Evolutionary conservation across 176 grass and related monocot species (phyloP).

Genomic region (Musa troglodytarum): DNA sequence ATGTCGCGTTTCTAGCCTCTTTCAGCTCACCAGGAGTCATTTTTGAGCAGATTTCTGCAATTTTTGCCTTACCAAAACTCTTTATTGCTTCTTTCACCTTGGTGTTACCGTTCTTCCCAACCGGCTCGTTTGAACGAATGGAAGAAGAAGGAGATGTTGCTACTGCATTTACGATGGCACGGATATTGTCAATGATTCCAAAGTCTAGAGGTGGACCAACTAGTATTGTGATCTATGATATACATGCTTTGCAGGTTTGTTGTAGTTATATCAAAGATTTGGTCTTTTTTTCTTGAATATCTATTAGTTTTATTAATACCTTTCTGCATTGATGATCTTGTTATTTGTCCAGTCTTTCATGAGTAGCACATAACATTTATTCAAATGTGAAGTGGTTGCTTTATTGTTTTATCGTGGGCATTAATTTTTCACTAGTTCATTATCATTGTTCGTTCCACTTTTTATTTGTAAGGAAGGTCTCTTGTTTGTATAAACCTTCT

Average conservation of each 20-base stretch:
- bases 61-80: constrained; percentile 74
- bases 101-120: constrained; percentile 89
- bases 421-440: background rate
- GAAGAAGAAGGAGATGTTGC: constrained; percentile 93
- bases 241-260: constrained; percentile 90
- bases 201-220: constrained; percentile 92
- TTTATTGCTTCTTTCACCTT: constrained; percentile 85
- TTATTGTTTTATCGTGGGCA: background rate
- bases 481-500: background rate
- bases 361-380: background rate
- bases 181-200: constrained; percentile 84
- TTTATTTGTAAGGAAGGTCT: background rate
- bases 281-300: background rate
- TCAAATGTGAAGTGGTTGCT: background rate
- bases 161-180: constrained; percentile 87
- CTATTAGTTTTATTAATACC: background rate
- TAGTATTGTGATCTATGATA: constrained; percentile 86
- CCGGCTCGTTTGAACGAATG: constrained; percentile 86
- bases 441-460: background rate
- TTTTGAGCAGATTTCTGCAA: constrained; percentile 91
- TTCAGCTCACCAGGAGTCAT: constrained; percentile 91
- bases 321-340: background rate
- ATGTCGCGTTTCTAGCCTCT: constrained; percentile 87
- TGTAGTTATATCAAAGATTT: background rate
- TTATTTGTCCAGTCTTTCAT: background rate